Evolutionary conservation across 1,284 basidiomycete species (phyloP).

Genomic region (Boletus calvinii): DNA sequence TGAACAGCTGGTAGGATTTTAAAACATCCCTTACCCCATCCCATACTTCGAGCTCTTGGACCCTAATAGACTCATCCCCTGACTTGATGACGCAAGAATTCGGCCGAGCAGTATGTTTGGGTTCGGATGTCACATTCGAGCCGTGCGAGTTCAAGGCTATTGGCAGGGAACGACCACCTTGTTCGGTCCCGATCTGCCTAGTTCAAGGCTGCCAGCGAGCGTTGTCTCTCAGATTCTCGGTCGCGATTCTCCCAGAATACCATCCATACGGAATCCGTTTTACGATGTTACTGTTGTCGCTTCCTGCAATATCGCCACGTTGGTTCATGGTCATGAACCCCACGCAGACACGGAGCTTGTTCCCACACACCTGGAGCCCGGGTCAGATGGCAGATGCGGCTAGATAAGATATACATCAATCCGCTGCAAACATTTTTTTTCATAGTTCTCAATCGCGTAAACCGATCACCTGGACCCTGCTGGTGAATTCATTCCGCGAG

Average conservation of each 20-base stretch:
- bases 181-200: background rate
- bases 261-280: no score
- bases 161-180: background rate
- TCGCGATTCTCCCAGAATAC: background rate
- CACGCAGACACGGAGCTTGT: background rate
- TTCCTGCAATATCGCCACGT: constrained; percentile 5
- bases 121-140: background rate
- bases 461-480: constrained; percentile 6
- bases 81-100: background rate
- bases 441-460: background rate
- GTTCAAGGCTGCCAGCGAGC: background rate
- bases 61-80: no score
- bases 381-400: background rate
- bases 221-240: background rate
- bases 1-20: background rate
- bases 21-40: constrained; percentile 5
- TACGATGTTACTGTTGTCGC: background rate
- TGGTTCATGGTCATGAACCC: background rate
- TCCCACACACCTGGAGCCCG: background rate
- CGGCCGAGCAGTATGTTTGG: background rate
- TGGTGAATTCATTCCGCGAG: background rate
- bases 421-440: constrained; percentile 1
- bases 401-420: constrained; percentile 16
- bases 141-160: background rate
- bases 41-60: background rate